These are phyloP conservation scores for Flagelloscypha sp. DNA, from an alignment of 768 basidiomycete genomes.

Conservation along the genomic window DNA sequence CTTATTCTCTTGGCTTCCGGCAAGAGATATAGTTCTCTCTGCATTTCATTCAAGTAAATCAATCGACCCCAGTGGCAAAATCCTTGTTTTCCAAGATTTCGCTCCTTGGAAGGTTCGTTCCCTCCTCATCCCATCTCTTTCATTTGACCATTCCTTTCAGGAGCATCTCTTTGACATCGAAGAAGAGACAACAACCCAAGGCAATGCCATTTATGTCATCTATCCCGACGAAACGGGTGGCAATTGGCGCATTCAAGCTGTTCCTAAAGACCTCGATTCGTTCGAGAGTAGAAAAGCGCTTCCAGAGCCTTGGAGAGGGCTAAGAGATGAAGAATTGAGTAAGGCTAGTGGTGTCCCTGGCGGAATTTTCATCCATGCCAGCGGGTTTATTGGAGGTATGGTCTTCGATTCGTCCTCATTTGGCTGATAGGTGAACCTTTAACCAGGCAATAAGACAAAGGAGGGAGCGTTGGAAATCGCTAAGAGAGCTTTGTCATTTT, in stretches of 20 bases:
- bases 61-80: conserved; percentile 64
- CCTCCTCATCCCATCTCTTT: conserved; percentile 1
- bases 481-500: conserved; percentile 46
- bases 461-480: conserved; percentile 83
- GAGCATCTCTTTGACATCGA: conserved; percentile 92
- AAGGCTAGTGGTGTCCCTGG: conserved; percentile 67
- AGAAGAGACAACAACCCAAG: conserved; percentile 38
- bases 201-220: conserved; percentile 72
- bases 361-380: conserved; percentile 89
- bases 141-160: conserved; percentile 27
- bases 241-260: conserved; percentile 90
- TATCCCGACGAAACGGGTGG: conserved; percentile 76
- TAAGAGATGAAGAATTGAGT: conserved; percentile 78
- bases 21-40: conserved; percentile 63
- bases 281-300: conserved; percentile 89
- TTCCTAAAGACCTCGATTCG: conserved; percentile 72
- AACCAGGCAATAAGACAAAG: conserved; percentile 76
- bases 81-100: conserved; percentile 74
- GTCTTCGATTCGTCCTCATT: conserved; percentile 5
- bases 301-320: conserved; percentile 89
- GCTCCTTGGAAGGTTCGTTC: conserved; percentile 77
- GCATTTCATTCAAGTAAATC: conserved; percentile 50
- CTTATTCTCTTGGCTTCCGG: conserved; percentile 86
- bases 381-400: conserved; percentile 92
- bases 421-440: conserved; percentile 1